Base-by-base conservation (phyloP, 78 protist species). In the Emiliania huxleyi region DNA sequence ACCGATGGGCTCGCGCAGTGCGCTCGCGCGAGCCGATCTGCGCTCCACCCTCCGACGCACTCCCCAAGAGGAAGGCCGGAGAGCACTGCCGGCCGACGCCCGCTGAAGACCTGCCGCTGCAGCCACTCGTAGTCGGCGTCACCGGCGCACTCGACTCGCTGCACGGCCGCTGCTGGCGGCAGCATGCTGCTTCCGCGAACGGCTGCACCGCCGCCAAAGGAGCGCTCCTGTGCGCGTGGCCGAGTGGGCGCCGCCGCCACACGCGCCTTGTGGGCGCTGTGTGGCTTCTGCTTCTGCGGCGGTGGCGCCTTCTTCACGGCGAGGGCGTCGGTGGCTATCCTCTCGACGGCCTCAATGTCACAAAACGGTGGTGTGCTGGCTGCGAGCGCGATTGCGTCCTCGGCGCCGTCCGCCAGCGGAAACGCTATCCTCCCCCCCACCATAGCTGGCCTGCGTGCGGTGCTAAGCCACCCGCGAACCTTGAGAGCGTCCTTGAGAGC, bases 51-150 rank as follows among this genome's bases (percentile, higher is more conserved):
- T 1, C 46, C 73, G 62, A 45, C 87, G 69, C 93, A 90, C 44
- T 69, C 35, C 22, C 93, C 93, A 33, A 90, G 45, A 46, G 45
- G 69, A 33, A 90, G 87, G n/a, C 93, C 93, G 0, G 38, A 0
- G 25, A 90, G 83, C 35, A 90, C 69, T 0, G 69, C 79, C 44
- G 93, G 93, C 46, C 43, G 35, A 33, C 93, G 69, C 62, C 12
- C 19, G n/a, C 37, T 33, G 87, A 79, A 79, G 26, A 40, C 85
- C 4, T 77, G 87, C 87, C 5, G 21, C 52, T 26, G 19, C 52
- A 43, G 87, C 87, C 87, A 43, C 35, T 2, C 35, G 19, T 11
- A 3, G 55, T 15, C 49, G 18, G 38, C 25, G 52, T 5, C 48
- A 0, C 46, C 55, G 22, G 52, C 26, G 87, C 87, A 79, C 33